Evolutionary conservation across 352 stramenopile genomes (phyloP), one percentile per base, ranked within the genome.

Genomic region (Phytophthora pseudosyringae): DNA sequence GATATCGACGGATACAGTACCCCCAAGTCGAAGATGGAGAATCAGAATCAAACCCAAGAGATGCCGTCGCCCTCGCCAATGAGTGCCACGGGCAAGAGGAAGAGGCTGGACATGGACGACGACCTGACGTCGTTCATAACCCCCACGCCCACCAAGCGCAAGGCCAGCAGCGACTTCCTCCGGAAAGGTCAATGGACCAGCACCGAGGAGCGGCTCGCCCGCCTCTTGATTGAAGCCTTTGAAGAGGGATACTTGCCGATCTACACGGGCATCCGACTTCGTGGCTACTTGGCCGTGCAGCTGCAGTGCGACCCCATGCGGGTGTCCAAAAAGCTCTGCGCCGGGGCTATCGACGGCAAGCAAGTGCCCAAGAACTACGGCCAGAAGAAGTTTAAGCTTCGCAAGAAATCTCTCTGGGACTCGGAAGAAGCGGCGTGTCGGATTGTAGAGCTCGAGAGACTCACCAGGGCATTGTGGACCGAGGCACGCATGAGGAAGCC

Each of bases 291-390:
- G 50, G 86, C 83, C 2, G 76, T 90, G 28, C 83, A 91, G 48
- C 63, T 94, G 21, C 83, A 93, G 47, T 94, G 86, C 38, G 86
- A 92, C 33, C 86, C 86, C 33, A 94, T 94, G 86, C 73, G 86
- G 10, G 80, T 94, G 36, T 91, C 81, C 15, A 94, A 94, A 71
- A 94, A 94, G 41, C 71, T 94, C 29, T 91, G 83, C 46, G 81
- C 81, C 9, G 83, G 83, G 3, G 75, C 68, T 8, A 86, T 94
- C 41, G 81, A 90, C 46, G 81, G 81, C 44, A 89, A 89, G 46
- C 62, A 64, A 5, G 78, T 94, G 43, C 80, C 86, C 0, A 92
- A 88, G 46, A 94, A 94, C 54, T 93, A 86, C 48, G 84, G 84
- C 3, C 84, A 93, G 65, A 86, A 88, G 60, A 93, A 91, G 55